Conservation (phyloP, 768 basidiomycete species). For the Chlorophyllum brunneum region DNA sequence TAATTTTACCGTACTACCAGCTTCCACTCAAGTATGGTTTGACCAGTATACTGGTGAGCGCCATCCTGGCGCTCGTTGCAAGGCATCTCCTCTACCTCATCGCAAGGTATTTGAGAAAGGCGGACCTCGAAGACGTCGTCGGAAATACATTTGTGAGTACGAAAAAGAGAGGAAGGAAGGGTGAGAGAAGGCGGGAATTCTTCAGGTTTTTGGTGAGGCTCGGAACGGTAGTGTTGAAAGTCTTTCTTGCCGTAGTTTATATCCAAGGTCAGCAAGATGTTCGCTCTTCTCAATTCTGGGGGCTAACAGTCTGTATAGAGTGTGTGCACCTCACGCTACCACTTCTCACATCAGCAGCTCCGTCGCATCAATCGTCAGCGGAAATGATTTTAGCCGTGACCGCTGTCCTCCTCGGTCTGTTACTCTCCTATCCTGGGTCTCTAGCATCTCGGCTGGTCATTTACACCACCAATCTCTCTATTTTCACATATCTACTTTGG, state of each 20-base stretch:
- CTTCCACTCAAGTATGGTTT: slow-evolving; percentile 48
- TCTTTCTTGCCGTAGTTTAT: slow-evolving; percentile 58
- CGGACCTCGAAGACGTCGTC: slow-evolving; percentile 63
- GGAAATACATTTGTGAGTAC: slow-evolving; percentile 49
- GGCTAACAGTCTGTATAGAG: slow-evolving; percentile 31
- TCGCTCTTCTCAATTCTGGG: background rate
- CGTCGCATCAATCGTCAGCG: slow-evolving; percentile 36
- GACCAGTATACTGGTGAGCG: slow-evolving; percentile 46
- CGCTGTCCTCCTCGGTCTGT: slow-evolving; percentile 40
- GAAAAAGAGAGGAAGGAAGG: slow-evolving; percentile 41
- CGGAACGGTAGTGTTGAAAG: slow-evolving; percentile 39
- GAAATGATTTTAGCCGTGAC: slow-evolving; percentile 21
- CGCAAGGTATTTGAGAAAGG: slow-evolving; percentile 63
- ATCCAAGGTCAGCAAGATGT: slow-evolving; percentile 50
- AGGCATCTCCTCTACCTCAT: slow-evolving; percentile 77
- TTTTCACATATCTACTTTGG: slow-evolving; percentile 61
- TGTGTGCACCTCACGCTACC: slow-evolving; percentile 50
- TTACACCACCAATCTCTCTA: slow-evolving; percentile 56
- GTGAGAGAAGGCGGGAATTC: slow-evolving; percentile 36
- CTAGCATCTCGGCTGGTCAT: slow-evolving; percentile 50
- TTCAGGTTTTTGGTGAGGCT: slow-evolving; percentile 43
- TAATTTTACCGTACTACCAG: slow-evolving; percentile 49
- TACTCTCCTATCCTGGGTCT: slow-evolving; percentile 52
- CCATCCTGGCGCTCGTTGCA: slow-evolving; percentile 55
- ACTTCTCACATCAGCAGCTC: slow-evolving; percentile 34